A percentile compares a stretch with the other conserved stretches of the same genome.
phyloP scores from a whole-genome alignment of 2,329 filamentous ascomycete species.

The Aspergillus fumigatus region DNA sequence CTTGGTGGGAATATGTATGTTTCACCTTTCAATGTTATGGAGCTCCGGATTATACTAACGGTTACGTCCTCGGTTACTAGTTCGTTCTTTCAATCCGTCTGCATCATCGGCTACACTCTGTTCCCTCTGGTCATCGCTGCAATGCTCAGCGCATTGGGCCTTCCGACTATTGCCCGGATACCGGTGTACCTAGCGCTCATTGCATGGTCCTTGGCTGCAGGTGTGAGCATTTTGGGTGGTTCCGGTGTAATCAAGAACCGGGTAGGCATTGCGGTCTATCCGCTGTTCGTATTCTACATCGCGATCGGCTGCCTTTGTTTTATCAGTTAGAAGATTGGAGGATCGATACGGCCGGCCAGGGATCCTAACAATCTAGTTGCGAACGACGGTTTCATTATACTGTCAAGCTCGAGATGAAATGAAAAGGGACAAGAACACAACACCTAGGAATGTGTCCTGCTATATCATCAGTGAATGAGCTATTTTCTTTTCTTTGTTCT shows the following conservation, averaged over 20 bases:
- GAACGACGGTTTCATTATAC: neutral
- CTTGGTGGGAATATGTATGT: conserved; percentile 94
- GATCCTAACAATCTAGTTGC: neutral
- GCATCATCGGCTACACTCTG: conserved; percentile 96
- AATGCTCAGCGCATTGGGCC: conserved; percentile 74
- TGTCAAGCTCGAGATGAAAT: neutral
- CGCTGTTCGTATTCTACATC: conserved; percentile 91
- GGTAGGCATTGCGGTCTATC: conserved; percentile 89
- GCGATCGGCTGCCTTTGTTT: conserved; percentile 93
- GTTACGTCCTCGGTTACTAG: conserved; percentile 44
- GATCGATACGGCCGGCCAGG: neutral
- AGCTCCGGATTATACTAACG: neutral
- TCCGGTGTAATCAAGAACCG: conserved; percentile 94
- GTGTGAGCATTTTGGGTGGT: conserved; percentile 90
- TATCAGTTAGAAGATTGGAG: conserved; percentile 63
- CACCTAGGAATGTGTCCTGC: neutral
- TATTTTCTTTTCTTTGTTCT: conserved; percentile 5
- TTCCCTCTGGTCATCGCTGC: conserved; percentile 95
- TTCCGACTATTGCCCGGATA: conserved; percentile 77
- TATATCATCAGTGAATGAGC: neutral
- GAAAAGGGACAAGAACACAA: neutral
- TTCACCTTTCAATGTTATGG: neutral
- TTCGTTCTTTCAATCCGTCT: conserved; percentile 95
- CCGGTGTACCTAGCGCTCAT: conserved; percentile 87
- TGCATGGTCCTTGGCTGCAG: conserved; percentile 88